A percentile compares a stretch with the other conserved stretches of the same genome.
These are phyloP conservation scores for Saprolegnia diclina DNA, from an alignment of 352 stramenopile genomes.

Conservation along the genomic window DNA sequence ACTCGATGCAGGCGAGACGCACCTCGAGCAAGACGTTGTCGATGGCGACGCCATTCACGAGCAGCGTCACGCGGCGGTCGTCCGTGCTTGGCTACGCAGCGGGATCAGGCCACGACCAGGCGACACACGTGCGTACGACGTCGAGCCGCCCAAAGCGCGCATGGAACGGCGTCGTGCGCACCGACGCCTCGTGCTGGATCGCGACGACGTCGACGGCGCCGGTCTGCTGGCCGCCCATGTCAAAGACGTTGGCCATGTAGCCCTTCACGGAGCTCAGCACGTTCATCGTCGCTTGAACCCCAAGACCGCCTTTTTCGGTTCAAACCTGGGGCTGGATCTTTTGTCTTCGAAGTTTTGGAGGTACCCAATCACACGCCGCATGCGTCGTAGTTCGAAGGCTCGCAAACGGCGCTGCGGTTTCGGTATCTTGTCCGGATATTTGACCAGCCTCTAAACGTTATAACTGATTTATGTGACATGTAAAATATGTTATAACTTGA, in stretches of 20 bases:
- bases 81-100: slow-evolving; percentile 3
- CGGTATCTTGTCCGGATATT: not conserved
- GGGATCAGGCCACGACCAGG: not conserved
- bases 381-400: not conserved
- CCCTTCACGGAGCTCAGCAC: slow-evolving; percentile 83
- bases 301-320: not conserved
- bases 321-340: not conserved
- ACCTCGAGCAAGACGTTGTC: slow-evolving; percentile 71
- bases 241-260: slow-evolving; percentile 79
- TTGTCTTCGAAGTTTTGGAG: not conserved
- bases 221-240: slow-evolving; percentile 49
- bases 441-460: too few relatives aligned
- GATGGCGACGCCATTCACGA: slow-evolving; percentile 56
- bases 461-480: too few relatives aligned
- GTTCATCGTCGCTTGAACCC: slow-evolving; percentile 47
- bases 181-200: slow-evolving; percentile 58
- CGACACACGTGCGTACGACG: slow-evolving; percentile 18
- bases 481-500: not conserved
- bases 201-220: slow-evolving; percentile 81
- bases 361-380: too few relatives aligned
- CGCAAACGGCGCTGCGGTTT: not conserved
- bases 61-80: slow-evolving; percentile 33
- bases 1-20: too few relatives aligned
- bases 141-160: slow-evolving; percentile 70
- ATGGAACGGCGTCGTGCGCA: slow-evolving; percentile 72